phyloP scores from a whole-genome alignment of 208 protist species.

The Blastocrithidia nonstop region DNA sequence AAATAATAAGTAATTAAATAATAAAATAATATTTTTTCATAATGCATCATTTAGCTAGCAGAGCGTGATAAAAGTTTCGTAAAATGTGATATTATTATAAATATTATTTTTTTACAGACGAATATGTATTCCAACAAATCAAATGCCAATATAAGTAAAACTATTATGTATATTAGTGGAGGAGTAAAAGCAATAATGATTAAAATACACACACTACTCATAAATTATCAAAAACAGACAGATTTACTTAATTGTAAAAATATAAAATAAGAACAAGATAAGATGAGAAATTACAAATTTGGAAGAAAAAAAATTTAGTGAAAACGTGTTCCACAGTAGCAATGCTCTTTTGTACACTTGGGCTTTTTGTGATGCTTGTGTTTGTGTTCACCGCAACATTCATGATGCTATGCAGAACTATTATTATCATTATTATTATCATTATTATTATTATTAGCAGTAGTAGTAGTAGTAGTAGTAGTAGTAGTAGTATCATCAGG shows the following conservation, averaged over 20 bases:
- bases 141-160: no score
- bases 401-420: background rate
- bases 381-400: background rate
- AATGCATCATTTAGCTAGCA: no score
- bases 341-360: constrained; percentile 47
- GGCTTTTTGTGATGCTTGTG: constrained; percentile 9
- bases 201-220: constrained; percentile 1
- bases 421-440: background rate
- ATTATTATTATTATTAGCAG: background rate
- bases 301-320: constrained; percentile 9
- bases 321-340: constrained; percentile 60
- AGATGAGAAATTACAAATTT: background rate
- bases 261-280: background rate
- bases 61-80: no score
- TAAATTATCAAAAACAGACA: background rate
- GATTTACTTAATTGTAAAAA: background rate
- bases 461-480: background rate
- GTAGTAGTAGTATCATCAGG: background rate
- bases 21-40: no score
- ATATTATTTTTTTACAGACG: no score
- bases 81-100: no score
- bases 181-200: no score
- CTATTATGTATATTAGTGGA: no score
- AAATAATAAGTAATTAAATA: no score
- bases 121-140: no score